A percentile compares a stretch with the other conserved stretches of the same genome.
Conservation (phyloP, 1,284 basidiomycete genomes). For the Exobasidium rhododendri region DNA sequence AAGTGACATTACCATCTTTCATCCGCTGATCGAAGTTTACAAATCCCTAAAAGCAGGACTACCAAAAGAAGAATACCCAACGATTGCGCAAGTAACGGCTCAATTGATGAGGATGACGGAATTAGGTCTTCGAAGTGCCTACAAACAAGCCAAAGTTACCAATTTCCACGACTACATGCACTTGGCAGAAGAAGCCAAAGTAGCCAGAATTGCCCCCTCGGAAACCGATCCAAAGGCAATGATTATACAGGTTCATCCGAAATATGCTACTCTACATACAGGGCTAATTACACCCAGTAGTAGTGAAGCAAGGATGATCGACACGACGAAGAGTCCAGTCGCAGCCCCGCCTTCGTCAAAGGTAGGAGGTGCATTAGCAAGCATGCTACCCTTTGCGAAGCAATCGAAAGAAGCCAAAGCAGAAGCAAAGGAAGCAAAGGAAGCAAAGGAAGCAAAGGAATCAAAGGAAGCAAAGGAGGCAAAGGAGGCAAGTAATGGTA, state of each 20-base stretch:
- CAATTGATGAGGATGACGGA: slow-evolving; percentile 23
- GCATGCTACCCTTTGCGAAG: not conserved
- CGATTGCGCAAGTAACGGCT: slow-evolving; percentile 22
- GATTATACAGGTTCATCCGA: slow-evolving; percentile 6
- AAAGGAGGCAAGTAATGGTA: not conserved
- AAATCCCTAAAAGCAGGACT: slow-evolving; percentile 29
- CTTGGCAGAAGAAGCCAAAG: slow-evolving; percentile 28
- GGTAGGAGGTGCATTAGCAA: not conserved
- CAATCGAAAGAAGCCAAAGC: not conserved
- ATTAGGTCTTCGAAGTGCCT: slow-evolving; percentile 27
- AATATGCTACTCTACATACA: slow-evolving; percentile 4
- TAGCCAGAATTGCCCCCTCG: slow-evolving; percentile 26
- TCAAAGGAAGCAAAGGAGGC: not conserved
- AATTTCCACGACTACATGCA: slow-evolving; percentile 37
- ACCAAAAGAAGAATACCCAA: slow-evolving; percentile 21
- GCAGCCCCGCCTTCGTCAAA: not conserved
- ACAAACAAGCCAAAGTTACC: slow-evolving; percentile 26
- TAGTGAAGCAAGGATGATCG: not conserved
- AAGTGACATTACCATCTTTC: slow-evolving; percentile 18
- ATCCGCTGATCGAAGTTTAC: slow-evolving; percentile 35
- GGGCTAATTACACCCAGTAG: slow-evolving; percentile 3
- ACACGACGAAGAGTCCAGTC: not conserved
- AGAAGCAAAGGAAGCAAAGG: not conserved
- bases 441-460: no score
- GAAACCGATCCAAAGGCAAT: slow-evolving; percentile 13